Evolutionary conservation across 2,329 filamentous ascomycete genomes (phyloP).

Genomic region (Diaporthe capsici): DNA sequence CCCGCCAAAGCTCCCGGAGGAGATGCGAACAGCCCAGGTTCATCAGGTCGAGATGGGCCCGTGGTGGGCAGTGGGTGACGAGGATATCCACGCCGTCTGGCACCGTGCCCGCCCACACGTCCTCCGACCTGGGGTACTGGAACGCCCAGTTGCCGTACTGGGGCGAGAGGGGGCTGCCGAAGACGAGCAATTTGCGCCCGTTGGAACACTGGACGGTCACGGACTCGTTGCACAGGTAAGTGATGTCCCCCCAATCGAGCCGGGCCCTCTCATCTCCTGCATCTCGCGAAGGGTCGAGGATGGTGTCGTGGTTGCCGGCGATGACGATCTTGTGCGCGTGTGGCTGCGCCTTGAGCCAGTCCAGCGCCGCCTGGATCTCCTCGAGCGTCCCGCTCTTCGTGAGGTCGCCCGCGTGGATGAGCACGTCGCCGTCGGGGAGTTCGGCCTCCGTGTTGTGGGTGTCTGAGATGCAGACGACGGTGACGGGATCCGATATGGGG

Average conservation of each 20-base stretch:
- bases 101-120: slow-evolving; percentile 49
- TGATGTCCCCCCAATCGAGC: slow-evolving; percentile 52
- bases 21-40: slow-evolving; percentile 48
- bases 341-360: slow-evolving; percentile 58
- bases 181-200: slow-evolving; percentile 51
- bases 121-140: slow-evolving; percentile 52
- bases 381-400: slow-evolving; percentile 58
- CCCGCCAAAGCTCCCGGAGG: slow-evolving; percentile 50
- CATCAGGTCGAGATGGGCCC: slow-evolving; percentile 50
- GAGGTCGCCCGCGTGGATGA: slow-evolving; percentile 65
- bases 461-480: slow-evolving; percentile 21
- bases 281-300: slow-evolving; percentile 54
- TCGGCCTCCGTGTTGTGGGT: slow-evolving; percentile 7
- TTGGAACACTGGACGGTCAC: slow-evolving; percentile 47
- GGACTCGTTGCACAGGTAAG: slow-evolving; percentile 51
- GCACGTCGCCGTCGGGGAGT: slow-evolving; percentile 35
- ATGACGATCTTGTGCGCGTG: slow-evolving; percentile 61
- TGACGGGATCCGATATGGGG: slow-evolving; percentile 8
- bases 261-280: not conserved
- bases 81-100: slow-evolving; percentile 51
- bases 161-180: slow-evolving; percentile 53
- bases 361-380: slow-evolving; percentile 55
- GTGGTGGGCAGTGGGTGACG: slow-evolving; percentile 53
- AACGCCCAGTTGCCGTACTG: slow-evolving; percentile 57
- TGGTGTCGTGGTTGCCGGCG: slow-evolving; percentile 62